Base-by-base conservation (phyloP, 768 basidiomycete genomes). In the Termitomyces sp. region DNA sequence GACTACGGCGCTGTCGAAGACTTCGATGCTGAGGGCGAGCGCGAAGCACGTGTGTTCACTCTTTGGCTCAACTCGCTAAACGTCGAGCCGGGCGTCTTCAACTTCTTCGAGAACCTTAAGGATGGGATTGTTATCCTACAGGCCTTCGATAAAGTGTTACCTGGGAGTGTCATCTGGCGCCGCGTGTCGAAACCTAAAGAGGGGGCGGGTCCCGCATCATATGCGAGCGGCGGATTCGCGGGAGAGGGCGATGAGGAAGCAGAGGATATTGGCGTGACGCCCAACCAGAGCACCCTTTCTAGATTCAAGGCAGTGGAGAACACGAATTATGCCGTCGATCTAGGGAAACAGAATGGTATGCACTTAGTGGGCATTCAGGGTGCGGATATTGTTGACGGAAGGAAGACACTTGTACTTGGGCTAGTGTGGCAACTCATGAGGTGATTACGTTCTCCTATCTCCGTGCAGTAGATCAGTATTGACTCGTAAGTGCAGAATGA, bases 241-340 rank as follows among this genome's bases (percentile, higher is more conserved):
- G 76, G 72, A 5, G 82, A 78, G 36, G 82, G 76, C 3, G 91
- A 86, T 37, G 90, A 89, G 58, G 89, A 82, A 57, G 88, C 81
- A 40, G 90, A 86, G 57, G 90, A 90, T 68, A 87, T 89, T 40
- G 90, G 90, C 22, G 87, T 93, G 40, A 89, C 87, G 10, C 89
- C 89, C 4, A 91, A 88, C 69, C 91, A 88, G 78, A 86, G 87
- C 65, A 86, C 85, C 42, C 79, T 99, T 20, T 95, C 95, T 40
- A 82, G 93, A 53, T 99, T 98, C 82, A 99, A 99, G 79, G 88
- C 88, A 33, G 94, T 99, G 27, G 97, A 99, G 76, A 98, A 99
- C 74, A 97, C 93, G 44, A 99, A 98, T 72, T 98, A 99, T 67
- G 87, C 78, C 8, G 89, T 98, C 43, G 97, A 98, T 45, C 86